Percentiles rank a stretch among this genome's conserved stretches.
phyloP scores from a whole-genome alignment of 495 filamentous ascomycete species.

The Penicillium coprophilum region DNA sequence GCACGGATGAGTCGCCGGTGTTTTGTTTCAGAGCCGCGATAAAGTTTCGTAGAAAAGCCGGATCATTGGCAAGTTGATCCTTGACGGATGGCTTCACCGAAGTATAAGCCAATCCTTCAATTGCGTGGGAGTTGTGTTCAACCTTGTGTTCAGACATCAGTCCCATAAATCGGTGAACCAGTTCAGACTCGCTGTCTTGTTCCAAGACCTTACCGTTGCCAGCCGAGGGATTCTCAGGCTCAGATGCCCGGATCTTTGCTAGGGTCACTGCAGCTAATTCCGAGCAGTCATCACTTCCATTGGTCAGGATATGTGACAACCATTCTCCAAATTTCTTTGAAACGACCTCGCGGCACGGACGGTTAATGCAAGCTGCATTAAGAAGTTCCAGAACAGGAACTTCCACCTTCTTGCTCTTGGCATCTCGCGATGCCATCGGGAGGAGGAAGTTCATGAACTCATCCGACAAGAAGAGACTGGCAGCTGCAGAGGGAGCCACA shows the following conservation, averaged over 20 bases:
- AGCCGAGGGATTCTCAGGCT: slow-evolving; percentile 37
- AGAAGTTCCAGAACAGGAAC: slow-evolving; percentile 81
- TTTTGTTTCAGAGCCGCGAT: slow-evolving; percentile 62
- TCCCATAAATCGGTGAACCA: slow-evolving; percentile 74
- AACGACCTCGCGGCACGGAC: slow-evolving; percentile 73
- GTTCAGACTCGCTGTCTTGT: slow-evolving; percentile 58
- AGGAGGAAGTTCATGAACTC: slow-evolving; percentile 72
- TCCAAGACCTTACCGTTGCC: slow-evolving; percentile 44
- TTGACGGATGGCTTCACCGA: slow-evolving; percentile 81
- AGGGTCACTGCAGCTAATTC: slow-evolving; percentile 83
- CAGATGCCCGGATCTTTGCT: slow-evolving; percentile 64
- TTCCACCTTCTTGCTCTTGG: slow-evolving; percentile 76
- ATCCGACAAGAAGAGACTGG: slow-evolving; percentile 77
- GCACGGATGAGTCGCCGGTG: slow-evolving; percentile 62
- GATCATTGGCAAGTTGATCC: slow-evolving; percentile 69
- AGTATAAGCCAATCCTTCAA: slow-evolving; percentile 92
- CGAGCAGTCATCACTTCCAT: slow-evolving; percentile 60
- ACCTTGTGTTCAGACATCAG: slow-evolving; percentile 66
- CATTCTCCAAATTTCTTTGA: slow-evolving; percentile 76
- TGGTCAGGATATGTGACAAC: slow-evolving; percentile 74
- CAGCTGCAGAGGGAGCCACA: slow-evolving; percentile 66
- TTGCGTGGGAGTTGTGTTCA: slow-evolving; percentile 59
- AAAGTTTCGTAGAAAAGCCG: slow-evolving; percentile 62
- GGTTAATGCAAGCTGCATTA: slow-evolving; percentile 83
- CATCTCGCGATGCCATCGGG: slow-evolving; percentile 68